Conservation (phyloP, 345 rosid species). For the Populus simonii region DNA sequence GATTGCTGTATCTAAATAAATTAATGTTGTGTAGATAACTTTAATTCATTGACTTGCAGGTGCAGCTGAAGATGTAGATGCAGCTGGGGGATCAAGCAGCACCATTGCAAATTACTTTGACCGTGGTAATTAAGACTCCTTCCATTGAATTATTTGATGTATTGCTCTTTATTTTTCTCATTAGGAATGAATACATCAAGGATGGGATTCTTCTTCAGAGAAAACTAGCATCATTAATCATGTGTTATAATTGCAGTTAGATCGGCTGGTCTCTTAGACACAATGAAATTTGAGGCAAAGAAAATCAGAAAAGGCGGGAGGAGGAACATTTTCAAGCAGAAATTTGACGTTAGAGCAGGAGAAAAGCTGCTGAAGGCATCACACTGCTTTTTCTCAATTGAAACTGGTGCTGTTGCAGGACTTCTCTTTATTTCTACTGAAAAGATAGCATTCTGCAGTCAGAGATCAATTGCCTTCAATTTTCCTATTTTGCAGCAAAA, state of each 20-base stretch:
- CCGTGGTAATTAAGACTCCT: background rate
- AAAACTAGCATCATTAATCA: background rate
- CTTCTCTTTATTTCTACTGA: constrained; percentile 41
- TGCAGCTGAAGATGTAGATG: background rate
- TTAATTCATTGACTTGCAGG: background rate
- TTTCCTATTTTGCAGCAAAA: constrained; percentile 19
- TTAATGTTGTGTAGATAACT: background rate
- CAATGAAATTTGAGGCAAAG: constrained; percentile 40
- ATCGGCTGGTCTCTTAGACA: constrained; percentile 33
- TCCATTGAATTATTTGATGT: background rate
- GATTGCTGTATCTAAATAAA: background rate
- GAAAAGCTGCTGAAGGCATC: constrained; percentile 49
- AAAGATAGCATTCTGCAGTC: constrained; percentile 38
- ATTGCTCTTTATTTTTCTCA: too few species aligned
- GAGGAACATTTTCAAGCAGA: constrained; percentile 37
- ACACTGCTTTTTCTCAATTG: constrained; percentile 45
- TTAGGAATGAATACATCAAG: background rate
- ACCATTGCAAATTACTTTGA: background rate
- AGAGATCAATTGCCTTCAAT: constrained; percentile 24
- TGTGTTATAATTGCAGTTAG: constrained; percentile 26
- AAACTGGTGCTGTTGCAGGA: constrained; percentile 46
- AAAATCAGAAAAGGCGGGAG: constrained; percentile 42
- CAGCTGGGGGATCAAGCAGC: background rate
- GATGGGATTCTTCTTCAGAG: background rate
- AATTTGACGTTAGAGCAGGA: constrained; percentile 29